A percentile compares a stretch with the other conserved stretches of the same genome.
Evolutionary conservation across 345 rosid species (phyloP).

Genomic region (Arabidopsis thaliana): DNA sequence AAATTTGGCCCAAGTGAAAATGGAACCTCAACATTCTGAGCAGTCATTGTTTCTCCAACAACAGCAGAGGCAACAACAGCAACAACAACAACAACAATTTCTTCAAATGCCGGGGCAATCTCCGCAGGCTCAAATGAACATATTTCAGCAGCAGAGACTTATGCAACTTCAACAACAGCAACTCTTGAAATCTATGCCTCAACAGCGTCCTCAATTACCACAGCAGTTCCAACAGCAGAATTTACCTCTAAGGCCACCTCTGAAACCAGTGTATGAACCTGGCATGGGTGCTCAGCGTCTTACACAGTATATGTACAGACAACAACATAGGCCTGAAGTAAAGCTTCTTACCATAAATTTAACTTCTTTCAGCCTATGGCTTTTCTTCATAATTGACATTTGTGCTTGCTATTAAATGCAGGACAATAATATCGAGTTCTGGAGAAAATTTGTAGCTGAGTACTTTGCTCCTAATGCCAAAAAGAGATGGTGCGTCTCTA

Average conservation of each 20-base stretch:
- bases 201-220: slow-evolving; percentile 72
- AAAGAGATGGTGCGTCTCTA: slow-evolving; percentile 99
- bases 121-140: slow-evolving; percentile 77
- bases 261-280: slow-evolving; percentile 80
- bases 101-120: slow-evolving; percentile 87
- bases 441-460: slow-evolving; percentile 96
- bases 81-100: slow-evolving; percentile 79
- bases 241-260: slow-evolving; percentile 72
- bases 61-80: slow-evolving; percentile 75
- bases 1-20: slow-evolving; percentile 67
- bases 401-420: slow-evolving; percentile 44
- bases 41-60: slow-evolving; percentile 80
- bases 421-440: slow-evolving; percentile 97
- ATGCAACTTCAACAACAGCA: slow-evolving; percentile 84
- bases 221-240: slow-evolving; percentile 88
- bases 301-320: slow-evolving; percentile 88
- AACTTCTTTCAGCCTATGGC: neutral
- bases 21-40: slow-evolving; percentile 84
- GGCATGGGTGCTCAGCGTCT: slow-evolving; percentile 97
- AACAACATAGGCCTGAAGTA: slow-evolving; percentile 96
- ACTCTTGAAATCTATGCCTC: slow-evolving; percentile 84
- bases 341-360: slow-evolving; percentile 32
- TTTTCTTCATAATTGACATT: slow-evolving; percentile 33
- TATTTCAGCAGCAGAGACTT: slow-evolving; percentile 76
- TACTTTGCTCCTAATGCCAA: slow-evolving; percentile 93